phyloP scores from a whole-genome alignment of 1,284 basidiomycete species.

The Afroboletus lepidellus region DNA sequence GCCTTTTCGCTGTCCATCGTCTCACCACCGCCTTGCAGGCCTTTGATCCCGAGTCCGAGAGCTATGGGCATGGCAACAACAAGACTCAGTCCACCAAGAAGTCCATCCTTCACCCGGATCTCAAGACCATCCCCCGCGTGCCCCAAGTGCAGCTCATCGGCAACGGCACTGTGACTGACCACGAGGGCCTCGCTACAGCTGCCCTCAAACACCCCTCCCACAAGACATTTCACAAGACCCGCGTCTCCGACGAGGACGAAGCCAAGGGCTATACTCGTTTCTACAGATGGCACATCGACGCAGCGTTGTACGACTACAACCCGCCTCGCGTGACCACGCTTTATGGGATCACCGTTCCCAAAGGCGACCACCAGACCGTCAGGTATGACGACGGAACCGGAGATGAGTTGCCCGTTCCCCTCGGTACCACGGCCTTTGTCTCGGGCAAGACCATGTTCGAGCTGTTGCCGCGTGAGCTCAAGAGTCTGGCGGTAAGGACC shows the following conservation, averaged over 20 bases:
- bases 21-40: conserved; percentile 39
- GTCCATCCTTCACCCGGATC: conserved; percentile 80
- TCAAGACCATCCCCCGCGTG: conserved; percentile 83
- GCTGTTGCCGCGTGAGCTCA: conserved; percentile 68
- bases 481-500: conserved; percentile 78
- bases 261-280: conserved; percentile 76
- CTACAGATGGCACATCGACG: conserved; percentile 95
- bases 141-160: conserved; percentile 88
- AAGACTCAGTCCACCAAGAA: conserved; percentile 70
- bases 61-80: conserved; percentile 83
- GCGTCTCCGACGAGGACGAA: conserved; percentile 76
- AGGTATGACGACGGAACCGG: conserved; percentile 89
- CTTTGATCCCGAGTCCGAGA: conserved; percentile 72
- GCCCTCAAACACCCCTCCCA: conserved; percentile 82
- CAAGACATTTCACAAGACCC: conserved; percentile 85
- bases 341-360: conserved; percentile 76
- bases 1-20: neutral
- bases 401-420: conserved; percentile 78
- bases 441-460: conserved; percentile 86
- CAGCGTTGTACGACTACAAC: conserved; percentile 82
- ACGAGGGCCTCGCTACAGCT: conserved; percentile 75
- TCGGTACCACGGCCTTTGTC: conserved; percentile 85
- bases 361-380: conserved; percentile 54
- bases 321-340: conserved; percentile 91
- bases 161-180: conserved; percentile 69